Evolutionary conservation across 495 filamentous ascomycete genomes (phyloP).

Genomic region (Darksidea phi): DNA sequence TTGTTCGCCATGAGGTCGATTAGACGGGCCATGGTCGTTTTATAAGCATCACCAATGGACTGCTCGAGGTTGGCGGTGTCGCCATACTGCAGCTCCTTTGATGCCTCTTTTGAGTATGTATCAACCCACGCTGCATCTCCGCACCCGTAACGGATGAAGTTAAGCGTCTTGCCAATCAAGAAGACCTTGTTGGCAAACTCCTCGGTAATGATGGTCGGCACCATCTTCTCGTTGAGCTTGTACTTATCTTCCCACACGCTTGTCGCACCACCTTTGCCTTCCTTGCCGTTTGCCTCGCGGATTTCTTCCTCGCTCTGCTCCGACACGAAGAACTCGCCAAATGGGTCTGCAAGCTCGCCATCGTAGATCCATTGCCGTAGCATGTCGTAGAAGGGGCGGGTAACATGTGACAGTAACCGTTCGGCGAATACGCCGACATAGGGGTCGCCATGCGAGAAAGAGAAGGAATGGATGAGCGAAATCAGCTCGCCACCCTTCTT

Average conservation of each 20-base stretch:
- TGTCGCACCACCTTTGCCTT: constrained; percentile 58
- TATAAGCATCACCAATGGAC: constrained; percentile 96
- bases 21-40: constrained; percentile 93
- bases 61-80: constrained; percentile 88
- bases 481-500: constrained; percentile 93
- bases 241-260: constrained; percentile 99
- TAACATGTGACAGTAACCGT: constrained; percentile 83
- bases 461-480: constrained; percentile 88
- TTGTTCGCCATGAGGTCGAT: constrained; percentile 90
- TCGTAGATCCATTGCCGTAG: constrained; percentile 97
- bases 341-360: constrained; percentile 94
- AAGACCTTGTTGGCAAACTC: constrained; percentile 96
- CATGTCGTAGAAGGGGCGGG: constrained; percentile 96
- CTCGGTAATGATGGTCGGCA: constrained; percentile 85
- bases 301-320: constrained; percentile 63
- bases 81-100: constrained; percentile 88
- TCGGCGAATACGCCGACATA: constrained; percentile 94
- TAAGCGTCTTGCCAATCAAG: constrained; percentile 93
- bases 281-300: constrained; percentile 45
- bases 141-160: constrained; percentile 96
- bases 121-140: constrained; percentile 94
- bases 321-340: constrained; percentile 90
- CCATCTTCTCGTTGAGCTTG: constrained; percentile 76
- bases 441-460: constrained; percentile 90
- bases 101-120: constrained; percentile 88